Conservation (phyloP, 2,329 filamentous ascomycete species). For the Alternaria dauci region DNA sequence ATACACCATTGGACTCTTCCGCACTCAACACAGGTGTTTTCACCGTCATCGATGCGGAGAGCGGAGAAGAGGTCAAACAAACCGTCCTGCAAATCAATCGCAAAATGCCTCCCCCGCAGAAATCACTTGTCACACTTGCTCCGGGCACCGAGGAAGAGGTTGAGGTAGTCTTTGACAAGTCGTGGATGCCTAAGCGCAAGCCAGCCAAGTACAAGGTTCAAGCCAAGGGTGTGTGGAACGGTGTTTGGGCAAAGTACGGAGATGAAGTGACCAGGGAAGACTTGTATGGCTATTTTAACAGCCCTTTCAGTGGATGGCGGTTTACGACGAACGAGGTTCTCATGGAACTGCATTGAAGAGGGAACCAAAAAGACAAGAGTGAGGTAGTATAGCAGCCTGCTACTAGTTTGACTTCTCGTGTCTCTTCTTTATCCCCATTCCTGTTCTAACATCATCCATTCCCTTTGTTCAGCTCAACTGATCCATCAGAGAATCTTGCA, state of each 20-base stretch:
- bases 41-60: constrained; percentile 38
- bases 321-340: constrained; percentile 38
- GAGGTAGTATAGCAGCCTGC: neutral
- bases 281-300: constrained; percentile 34
- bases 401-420: neutral
- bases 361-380: neutral
- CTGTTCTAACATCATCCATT: neutral
- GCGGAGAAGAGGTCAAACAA: constrained; percentile 40
- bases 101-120: constrained; percentile 48
- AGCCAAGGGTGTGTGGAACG: constrained; percentile 46
- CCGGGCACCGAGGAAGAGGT: constrained; percentile 46
- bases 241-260: constrained; percentile 45
- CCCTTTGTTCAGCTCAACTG: neutral
- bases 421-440: neutral
- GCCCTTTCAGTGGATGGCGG: constrained; percentile 34
- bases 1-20: constrained; percentile 51
- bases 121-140: constrained; percentile 47
- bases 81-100: constrained; percentile 48
- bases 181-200: constrained; percentile 49
- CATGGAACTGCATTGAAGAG: constrained; percentile 26
- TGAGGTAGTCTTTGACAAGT: constrained; percentile 49
- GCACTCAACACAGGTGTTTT: constrained; percentile 52
- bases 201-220: constrained; percentile 50
- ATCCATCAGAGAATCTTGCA: constrained; percentile 6
- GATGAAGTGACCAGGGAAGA: constrained; percentile 36